phyloP scores from a whole-genome alignment of 495 filamentous ascomycete genomes.

The Copromyces sp. region DNA sequence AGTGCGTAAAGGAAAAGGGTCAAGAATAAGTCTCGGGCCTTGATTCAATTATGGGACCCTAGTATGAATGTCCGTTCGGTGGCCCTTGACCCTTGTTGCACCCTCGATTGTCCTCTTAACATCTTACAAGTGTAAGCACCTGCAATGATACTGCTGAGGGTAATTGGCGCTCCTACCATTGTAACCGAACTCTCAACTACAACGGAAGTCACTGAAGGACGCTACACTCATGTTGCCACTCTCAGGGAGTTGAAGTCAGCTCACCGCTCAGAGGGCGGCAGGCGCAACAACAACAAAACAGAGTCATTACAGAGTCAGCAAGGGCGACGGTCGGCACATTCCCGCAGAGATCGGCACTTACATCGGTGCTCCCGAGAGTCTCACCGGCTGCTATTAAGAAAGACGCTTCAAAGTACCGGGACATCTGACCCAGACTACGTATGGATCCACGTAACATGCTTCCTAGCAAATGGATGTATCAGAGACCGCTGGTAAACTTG shows the following conservation, averaged over 20 bases:
- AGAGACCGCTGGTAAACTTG: background rate
- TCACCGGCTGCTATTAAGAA: conserved; percentile 69
- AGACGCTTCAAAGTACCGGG: conserved; percentile 76
- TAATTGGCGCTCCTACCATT: background rate
- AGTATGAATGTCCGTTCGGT: background rate
- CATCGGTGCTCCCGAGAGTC: conserved; percentile 63
- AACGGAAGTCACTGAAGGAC: background rate
- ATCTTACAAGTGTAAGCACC: too few relatives aligned
- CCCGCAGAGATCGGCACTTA: conserved; percentile 63
- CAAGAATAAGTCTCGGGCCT: background rate
- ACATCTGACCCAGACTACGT: conserved; percentile 64
- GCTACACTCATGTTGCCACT: background rate
- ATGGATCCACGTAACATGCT: background rate
- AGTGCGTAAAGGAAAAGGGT: background rate
- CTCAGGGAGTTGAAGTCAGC: background rate
- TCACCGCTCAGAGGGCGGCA: background rate
- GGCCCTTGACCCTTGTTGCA: background rate
- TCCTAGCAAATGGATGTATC: background rate
- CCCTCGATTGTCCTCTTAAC: too few relatives aligned
- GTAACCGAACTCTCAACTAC: too few relatives aligned
- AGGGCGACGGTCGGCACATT: conserved; percentile 32
- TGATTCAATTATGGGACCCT: background rate
- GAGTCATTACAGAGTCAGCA: conserved; percentile 14
- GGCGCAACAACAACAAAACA: background rate
- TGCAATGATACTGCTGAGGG: background rate